Percentiles rank a stretch among this genome's conserved stretches.
Evolutionary conservation across 768 basidiomycete species (phyloP).

Genomic region (Trametopsis cervina): DNA sequence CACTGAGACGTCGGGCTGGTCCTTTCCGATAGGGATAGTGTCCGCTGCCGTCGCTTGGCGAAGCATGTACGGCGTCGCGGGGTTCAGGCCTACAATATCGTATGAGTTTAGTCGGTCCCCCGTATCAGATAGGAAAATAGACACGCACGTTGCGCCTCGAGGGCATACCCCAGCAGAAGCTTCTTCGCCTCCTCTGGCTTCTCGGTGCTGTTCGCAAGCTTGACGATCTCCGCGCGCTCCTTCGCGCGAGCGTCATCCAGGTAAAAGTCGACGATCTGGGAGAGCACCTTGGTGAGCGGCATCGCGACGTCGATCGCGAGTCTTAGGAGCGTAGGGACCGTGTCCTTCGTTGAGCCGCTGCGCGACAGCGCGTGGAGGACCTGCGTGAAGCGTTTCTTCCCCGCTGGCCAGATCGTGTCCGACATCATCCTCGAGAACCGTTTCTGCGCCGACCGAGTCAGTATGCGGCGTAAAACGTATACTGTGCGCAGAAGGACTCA

Average conservation of each 20-base stretch:
- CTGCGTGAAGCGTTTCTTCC: conserved; percentile 28
- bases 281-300: conserved; percentile 40
- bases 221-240: conserved; percentile 33
- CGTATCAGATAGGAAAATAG: not conserved
- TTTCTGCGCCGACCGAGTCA: conserved; percentile 18
- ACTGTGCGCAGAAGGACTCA: conserved; percentile 12
- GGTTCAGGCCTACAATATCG: not conserved
- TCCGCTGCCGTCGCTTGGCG: conserved; percentile 28
- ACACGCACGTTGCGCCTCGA: conserved; percentile 43
- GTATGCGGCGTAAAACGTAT: not conserved
- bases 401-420: conserved; percentile 24
- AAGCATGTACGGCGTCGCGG: conserved; percentile 21
- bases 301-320: conserved; percentile 42
- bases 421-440: conserved; percentile 22
- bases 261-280: conserved; percentile 48
- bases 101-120: not conserved
- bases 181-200: conserved; percentile 27
- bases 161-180: conserved; percentile 40
- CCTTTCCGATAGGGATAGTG: conserved; percentile 29
- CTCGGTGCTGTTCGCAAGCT: conserved; percentile 25
- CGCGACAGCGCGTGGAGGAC: conserved; percentile 33
- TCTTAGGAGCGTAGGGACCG: conserved; percentile 39
- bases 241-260: conserved; percentile 33
- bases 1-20: conserved; percentile 25
- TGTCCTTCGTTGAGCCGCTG: conserved; percentile 32